Evolutionary conservation across 495 filamentous ascomycete species (phyloP).

Genomic region (Xylaria castorea): DNA sequence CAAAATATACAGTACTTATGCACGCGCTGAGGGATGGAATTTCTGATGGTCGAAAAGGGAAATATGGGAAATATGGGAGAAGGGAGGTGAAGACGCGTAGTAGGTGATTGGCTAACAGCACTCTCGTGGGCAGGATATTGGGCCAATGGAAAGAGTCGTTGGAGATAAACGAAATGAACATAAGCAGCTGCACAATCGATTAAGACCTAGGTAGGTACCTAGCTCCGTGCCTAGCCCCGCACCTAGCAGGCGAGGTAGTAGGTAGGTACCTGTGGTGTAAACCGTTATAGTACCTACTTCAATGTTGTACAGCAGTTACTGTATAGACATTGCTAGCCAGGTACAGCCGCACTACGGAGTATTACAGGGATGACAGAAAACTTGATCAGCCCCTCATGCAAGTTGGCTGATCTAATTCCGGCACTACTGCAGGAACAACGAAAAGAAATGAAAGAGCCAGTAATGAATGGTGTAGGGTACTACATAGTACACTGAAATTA

Average conservation of each 20-base stretch:
- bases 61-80: not conserved
- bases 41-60: constrained; percentile 7
- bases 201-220: not conserved
- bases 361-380: not conserved
- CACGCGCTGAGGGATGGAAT: not conserved
- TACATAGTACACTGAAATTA: not conserved
- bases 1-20: not conserved
- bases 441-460: not conserved
- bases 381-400: constrained; percentile 18
- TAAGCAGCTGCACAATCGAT: not conserved
- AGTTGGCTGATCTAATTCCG: constrained; percentile 18
- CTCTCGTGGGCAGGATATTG: not conserved
- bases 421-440: constrained; percentile 26
- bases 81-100: not conserved
- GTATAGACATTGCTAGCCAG: not conserved
- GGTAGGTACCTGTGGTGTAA: too few species aligned
- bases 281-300: not conserved
- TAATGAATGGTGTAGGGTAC: not conserved
- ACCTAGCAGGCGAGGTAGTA: too few species aligned
- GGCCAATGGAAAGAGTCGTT: constrained; percentile 8
- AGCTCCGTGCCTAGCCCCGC: too few species aligned
- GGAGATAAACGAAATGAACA: constrained; percentile 23
- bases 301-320: not conserved
- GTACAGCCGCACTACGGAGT: not conserved
- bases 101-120: not conserved